Base-by-base conservation (phyloP, 2,329 filamentous ascomycete genomes). In the Xylaria hypoxylon region DNA sequence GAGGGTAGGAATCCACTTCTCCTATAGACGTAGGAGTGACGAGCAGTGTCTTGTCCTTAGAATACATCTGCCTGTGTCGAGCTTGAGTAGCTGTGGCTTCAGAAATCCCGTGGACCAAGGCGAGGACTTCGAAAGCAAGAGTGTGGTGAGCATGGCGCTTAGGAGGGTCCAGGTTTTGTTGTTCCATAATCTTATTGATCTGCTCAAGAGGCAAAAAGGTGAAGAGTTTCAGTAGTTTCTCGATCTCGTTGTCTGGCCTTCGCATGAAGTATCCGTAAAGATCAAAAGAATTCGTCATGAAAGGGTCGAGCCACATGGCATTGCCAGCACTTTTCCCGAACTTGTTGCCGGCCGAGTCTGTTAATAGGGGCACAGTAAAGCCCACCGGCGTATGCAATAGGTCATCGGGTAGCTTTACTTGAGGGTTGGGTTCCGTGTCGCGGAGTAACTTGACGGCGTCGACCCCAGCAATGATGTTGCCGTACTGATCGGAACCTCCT, bases 261-360 rank as follows among this genome's bases (percentile, higher is more conserved):
- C 93, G 88, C 70, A 97, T 84, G 73, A 98, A 96, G 82, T 95
- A 97, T 77, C 94, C 84, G 77, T 98, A 98, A 1, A 98, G 84
- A 64, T 98, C 93, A 75, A 95, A 97, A 0, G 89, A 83, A 33
- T 86, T 89, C 1, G 95, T 97, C 86, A 93, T 87, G 73, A 90
- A 89, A 59, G 85, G 84, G 77, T 97, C 93, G 2, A 99, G 86
- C 96, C 96, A 99, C 40, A 99, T 81, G 2, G 95, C 94, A 77
- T 98, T 98, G 28, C 94, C 95, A 1, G 93, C 92, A 69, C 90
- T 96, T 82, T 99, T 99, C 58, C 96, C 96, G 73, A 98, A 94
- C 79, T 99, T 99, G 76, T 88, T 89, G 19, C 96, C 96, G 0
- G 92, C 87, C 0, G 92, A 85, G 59, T 95, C 94, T 0, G 94